Base-by-base conservation (phyloP, 2,329 filamentous ascomycete genomes). In the Tolypocladium ophioglossoides region DNA sequence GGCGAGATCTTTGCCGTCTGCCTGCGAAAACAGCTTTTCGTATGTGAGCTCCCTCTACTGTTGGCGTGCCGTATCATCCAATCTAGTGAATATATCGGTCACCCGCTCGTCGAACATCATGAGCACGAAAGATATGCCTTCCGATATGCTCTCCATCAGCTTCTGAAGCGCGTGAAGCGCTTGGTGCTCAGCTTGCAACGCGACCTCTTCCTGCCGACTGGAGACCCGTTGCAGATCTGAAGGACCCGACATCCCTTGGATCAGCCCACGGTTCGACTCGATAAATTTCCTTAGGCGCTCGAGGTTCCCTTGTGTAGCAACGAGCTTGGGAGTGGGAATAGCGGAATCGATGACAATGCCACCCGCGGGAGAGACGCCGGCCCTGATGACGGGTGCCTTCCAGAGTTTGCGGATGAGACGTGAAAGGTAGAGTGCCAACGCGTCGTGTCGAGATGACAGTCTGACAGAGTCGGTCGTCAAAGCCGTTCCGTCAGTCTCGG, bases 21-120 rank as follows among this genome's bases (percentile, higher is more conserved):
- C 72, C 44, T 86, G 84, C 4, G 89, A 88, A 68, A 99, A 97
- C 0, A 99, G 81, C 48, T 83, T 81, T 68, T 97, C 90, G 64
- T 89, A 99, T 0, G 90, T 96, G 52, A 99, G 78, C 38, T 85
- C 80, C 55, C 82, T 79, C 52, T 95, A 83, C 56, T 84, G 80
- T 59, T 85, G 78, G 56, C 86, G 85, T 1, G 85, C 79, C 0
- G 78, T 72, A 3, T 88, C 86, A 9, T 91, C 84, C 6, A 99
- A 76, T 5, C 88, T 78, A 6, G 84, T 75, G 59, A 91, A 85
- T 49, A 97, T 96, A 57, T 99, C 92, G 46, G 90, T 84, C 5
- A 96, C 85, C 12, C 87, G 84, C 75, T 99, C 92, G 60, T 97
- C 92, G 57, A 97, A 97, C 1, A 99, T 78, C 66, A 96, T 94